Evolutionary conservation across 257 asterid species (phyloP), one percentile per base, ranked within the genome.

Genomic region (Plantago elongata): DNA sequence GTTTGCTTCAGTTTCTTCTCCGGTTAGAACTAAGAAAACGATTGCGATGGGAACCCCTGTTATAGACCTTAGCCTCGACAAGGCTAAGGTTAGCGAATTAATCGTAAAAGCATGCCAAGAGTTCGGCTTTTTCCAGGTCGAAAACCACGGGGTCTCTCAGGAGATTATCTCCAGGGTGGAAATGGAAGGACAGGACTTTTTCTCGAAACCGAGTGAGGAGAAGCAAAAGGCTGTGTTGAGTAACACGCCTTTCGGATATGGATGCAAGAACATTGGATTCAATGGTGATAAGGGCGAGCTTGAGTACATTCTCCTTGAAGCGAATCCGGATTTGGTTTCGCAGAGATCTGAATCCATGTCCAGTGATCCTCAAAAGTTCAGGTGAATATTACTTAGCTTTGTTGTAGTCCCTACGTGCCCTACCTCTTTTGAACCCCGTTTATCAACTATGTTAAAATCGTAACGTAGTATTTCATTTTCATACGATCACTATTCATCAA

Each of bases 221-320:
- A 86, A 89, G 77, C 68, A 72, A 13, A 72, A 60, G 62, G 83
- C 88, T 45, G 80, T 81, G 22, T 78, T 82, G 1, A 69, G 40
- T 34, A 7, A 89, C 0, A 46, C 55, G 42, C 93, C 96, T 0
- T 83, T 86, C 29, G 96, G 96, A 0, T 89, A 89, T 49, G 96
- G 95, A 1, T 78, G 80, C 63, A 89, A 82, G 76, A 82, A 79
- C 47, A 89, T 89, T 60, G 96, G 96, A 1, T 65, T 62, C 64
- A 75, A 89, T 63, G 96, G 96, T 0, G 96, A 89, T 55, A 77
- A 70, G 65, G 96, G 88, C 9, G 90, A 84, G 57, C 89, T 86
- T 11, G 93, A 86, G 52, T 86, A 84, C 52, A 57, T 86, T 61
- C 79, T 86, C 15, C 65, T 86, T 8, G 86, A 79, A 67, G 78